These are phyloP conservation scores for Candida odintsovae DNA, from an alignment of 805 yeast genomes.

Conservation along the genomic window DNA sequence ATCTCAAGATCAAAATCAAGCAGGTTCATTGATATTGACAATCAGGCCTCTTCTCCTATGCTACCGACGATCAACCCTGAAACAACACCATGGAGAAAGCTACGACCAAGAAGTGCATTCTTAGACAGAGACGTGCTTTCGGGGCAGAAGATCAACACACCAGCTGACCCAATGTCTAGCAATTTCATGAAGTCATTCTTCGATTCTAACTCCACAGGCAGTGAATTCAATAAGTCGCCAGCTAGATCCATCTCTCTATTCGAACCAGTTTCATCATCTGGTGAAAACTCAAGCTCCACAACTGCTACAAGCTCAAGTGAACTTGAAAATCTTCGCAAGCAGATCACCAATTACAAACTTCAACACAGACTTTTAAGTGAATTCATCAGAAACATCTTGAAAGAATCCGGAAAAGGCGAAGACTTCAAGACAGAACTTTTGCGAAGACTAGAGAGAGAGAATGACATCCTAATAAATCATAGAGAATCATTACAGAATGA, in stretches of 20 bases:
- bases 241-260: slow-evolving; percentile 17
- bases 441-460: slow-evolving; percentile 18
- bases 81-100: slow-evolving; percentile 32
- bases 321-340: slow-evolving; percentile 32
- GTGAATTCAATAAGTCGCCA: slow-evolving; percentile 7
- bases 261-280: slow-evolving; percentile 9
- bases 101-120: slow-evolving; percentile 19
- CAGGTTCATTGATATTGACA: slow-evolving; percentile 22
- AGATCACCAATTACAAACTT: slow-evolving; percentile 36
- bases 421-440: slow-evolving; percentile 19
- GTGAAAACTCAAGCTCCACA: slow-evolving; percentile 9
- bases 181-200: slow-evolving; percentile 20
- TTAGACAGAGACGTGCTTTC: slow-evolving; percentile 4
- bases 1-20: slow-evolving; percentile 6
- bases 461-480: slow-evolving; percentile 12
- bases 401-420: slow-evolving; percentile 15
- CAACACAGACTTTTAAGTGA: slow-evolving; percentile 30
- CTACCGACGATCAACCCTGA: slow-evolving; percentile 30
- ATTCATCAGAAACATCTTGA: slow-evolving; percentile 17
- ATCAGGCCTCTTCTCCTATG: slow-evolving; percentile 22
- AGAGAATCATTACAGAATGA: slow-evolving; percentile 15
- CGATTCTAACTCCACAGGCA: slow-evolving; percentile 6
- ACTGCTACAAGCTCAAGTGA: slow-evolving; percentile 19
- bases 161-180: slow-evolving; percentile 4
- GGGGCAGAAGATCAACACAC: neutral